phyloP scores from a whole-genome alignment of 2,329 filamentous ascomycete genomes.

The Annulohypoxylon truncatum region DNA sequence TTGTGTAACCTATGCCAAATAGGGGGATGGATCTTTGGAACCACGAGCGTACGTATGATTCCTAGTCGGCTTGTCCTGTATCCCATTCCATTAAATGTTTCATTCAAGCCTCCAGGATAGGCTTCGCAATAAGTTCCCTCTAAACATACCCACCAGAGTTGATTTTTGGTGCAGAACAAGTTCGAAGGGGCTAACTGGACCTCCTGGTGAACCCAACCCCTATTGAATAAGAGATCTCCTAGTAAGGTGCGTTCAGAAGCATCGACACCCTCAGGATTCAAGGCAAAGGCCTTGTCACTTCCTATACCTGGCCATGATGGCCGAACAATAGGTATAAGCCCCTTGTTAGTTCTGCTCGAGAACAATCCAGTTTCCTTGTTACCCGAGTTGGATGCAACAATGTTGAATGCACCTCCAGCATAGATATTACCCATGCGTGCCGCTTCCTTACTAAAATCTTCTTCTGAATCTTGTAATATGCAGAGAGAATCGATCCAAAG shows the following conservation, averaged over 20 bases:
- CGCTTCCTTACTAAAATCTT: not conserved
- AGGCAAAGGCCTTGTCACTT: not conserved
- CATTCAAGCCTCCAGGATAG: not conserved
- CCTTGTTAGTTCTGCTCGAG: not conserved
- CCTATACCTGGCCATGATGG: not conserved
- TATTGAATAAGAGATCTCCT: not conserved
- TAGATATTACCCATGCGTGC: slow-evolving; percentile 7
- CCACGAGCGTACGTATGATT: not conserved
- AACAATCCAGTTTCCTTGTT: not conserved
- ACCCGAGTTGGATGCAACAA: not conserved
- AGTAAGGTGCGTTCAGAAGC: not conserved
- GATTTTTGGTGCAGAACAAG: not conserved
- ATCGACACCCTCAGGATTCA: not conserved
- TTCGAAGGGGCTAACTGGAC: not conserved
- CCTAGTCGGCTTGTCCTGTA: not conserved
- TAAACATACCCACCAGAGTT: slow-evolving; percentile 2
- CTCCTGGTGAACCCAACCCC: slow-evolving; percentile 2
- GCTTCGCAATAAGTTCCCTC: not conserved
- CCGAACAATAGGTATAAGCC: not conserved
- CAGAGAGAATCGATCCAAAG: slow-evolving; percentile 14
- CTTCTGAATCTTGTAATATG: slow-evolving; percentile 6
- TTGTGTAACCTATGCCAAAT: not conserved
- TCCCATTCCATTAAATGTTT: not conserved
- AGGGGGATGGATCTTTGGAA: not conserved
- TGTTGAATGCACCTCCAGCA: slow-evolving; percentile 8